Evolutionary conservation across 2,329 filamentous ascomycete genomes (phyloP), one percentile per base, ranked within the genome.

Genomic region (Cladosporium oxysporum): DNA sequence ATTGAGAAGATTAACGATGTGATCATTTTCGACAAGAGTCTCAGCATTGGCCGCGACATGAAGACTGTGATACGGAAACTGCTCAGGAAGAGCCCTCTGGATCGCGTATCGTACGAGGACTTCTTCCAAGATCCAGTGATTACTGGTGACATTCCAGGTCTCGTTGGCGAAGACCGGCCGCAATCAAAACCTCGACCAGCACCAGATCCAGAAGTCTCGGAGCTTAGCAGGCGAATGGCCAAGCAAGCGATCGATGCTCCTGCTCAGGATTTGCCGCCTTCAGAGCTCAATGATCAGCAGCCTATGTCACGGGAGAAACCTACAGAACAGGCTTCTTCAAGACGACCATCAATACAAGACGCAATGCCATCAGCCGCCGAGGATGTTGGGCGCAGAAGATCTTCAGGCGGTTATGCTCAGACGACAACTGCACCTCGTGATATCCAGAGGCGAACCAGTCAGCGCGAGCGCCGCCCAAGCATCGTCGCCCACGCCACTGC

Each of bases 1-100:
- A 99, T 99, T 70, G 94, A 98, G 77, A 90, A 90, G 67, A 89
- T 90, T 21, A 90, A 96, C 69, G 94, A 98, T 76, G 83, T 87
- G 68, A 96, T 98, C 78, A 88, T 85, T 69, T 98, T 98, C 71
- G 71, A 75, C 66, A 72, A 70, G 64, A 71, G 63, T 44, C 68
- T 73, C 63, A 82, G 86, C 58, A 87, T 91, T 67, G 94, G 88
- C 70, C 80, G 88, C 58, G 90, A 91, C 11, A 87, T 97, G 80
- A 97, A 96, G 78, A 83, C 85, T 26, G 81, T 97, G 21, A 93
- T 97, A 66, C 87, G 92, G 52, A 85, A 85, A 47, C 83, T 99
- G 18, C 81, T 99, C 69, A 97, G 94, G 81, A 88, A 91, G 66
- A 94, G 89, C 67, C 92, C 95, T 0, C 87, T 91, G 5, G 92